Conservation (phyloP, 139 green algal genomes). For the Chlamydomonas incerta region DNA sequence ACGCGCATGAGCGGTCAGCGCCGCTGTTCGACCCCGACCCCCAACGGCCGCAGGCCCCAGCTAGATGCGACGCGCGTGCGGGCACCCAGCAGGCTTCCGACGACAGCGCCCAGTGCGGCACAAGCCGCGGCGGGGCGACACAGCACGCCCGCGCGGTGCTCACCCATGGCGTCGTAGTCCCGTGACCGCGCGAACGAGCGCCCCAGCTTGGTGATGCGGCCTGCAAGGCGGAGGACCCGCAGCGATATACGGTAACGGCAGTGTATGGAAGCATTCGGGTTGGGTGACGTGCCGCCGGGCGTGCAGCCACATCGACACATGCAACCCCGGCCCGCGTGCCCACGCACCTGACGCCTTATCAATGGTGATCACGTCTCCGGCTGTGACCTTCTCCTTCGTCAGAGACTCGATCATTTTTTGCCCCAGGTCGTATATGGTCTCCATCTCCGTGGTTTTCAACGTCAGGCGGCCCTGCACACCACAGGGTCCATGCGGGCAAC, state of each 20-base stretch:
- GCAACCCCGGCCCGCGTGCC: too few species aligned
- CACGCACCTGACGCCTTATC: constrained; percentile 91
- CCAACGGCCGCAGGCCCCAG: too few species aligned
- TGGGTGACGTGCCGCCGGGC: too few species aligned
- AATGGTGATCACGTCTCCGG: constrained; percentile 97
- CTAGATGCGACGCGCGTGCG: too few species aligned
- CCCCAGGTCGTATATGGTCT: constrained; percentile 99
- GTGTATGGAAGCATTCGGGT: too few species aligned
- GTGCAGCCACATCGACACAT: too few species aligned
- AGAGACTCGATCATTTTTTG: constrained; percentile 94
- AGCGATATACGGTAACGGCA: too few species aligned
- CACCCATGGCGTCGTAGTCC: constrained; percentile 98
- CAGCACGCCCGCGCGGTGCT: neutral
- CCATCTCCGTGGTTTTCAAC: constrained; percentile 99
- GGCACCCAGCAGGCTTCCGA: neutral
- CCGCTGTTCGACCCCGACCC: too few species aligned
- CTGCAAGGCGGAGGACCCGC: constrained; percentile 4
- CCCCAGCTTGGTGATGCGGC: constrained; percentile 91
- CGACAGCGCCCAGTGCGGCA: too few species aligned
- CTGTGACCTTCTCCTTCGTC: constrained; percentile 91
- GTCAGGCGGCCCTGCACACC: constrained; percentile 91
- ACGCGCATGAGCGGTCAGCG: too few species aligned
- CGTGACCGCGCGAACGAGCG: constrained; percentile 93
- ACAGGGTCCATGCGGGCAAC: too few species aligned
- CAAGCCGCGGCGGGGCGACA: too few species aligned